These are phyloP conservation scores for Camelina sativa DNA, from an alignment of 345 rosid species.

Conservation along the genomic window DNA sequence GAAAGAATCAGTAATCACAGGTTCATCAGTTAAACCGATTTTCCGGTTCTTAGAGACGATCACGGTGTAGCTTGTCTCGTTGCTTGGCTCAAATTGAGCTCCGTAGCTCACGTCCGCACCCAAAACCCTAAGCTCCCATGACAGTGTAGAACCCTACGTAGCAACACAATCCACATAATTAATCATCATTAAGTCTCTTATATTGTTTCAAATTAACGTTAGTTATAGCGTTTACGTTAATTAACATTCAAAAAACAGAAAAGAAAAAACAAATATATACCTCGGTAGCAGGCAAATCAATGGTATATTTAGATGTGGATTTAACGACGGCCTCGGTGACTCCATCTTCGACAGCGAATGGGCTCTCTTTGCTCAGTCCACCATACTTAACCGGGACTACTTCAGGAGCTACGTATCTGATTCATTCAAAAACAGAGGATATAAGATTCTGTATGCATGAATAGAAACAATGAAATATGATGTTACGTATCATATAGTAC, in stretches of 20 bases:
- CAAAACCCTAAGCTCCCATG: constrained; percentile 80
- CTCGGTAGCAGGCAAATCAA: constrained; percentile 49
- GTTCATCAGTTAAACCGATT: constrained; percentile 58
- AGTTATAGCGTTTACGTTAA: background rate
- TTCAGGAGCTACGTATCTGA: constrained; percentile 46
- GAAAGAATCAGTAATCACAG: constrained; percentile 62
- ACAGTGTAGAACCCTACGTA: constrained; percentile 54
- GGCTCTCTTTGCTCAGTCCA: constrained; percentile 47
- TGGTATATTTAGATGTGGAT: constrained; percentile 38
- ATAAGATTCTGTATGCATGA: background rate
- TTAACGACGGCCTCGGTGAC: constrained; percentile 43
- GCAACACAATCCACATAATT: constrained; percentile 1
- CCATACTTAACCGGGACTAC: constrained; percentile 48
- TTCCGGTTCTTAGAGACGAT: constrained; percentile 78
- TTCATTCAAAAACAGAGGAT: constrained; percentile 18
- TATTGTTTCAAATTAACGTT: background rate
- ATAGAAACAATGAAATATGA: constrained; percentile 1
- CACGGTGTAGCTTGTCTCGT: constrained; percentile 73
- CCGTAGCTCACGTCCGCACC: constrained; percentile 82
- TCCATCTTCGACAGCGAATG: constrained; percentile 34
- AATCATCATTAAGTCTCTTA: background rate
- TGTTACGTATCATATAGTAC: background rate
- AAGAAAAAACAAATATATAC: constrained; percentile 17
- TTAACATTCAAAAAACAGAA: background rate
- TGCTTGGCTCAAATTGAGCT: constrained; percentile 74